Base-by-base conservation (phyloP, 2,329 filamentous ascomycete genomes). In the Macrophomina phaseolina region DNA sequence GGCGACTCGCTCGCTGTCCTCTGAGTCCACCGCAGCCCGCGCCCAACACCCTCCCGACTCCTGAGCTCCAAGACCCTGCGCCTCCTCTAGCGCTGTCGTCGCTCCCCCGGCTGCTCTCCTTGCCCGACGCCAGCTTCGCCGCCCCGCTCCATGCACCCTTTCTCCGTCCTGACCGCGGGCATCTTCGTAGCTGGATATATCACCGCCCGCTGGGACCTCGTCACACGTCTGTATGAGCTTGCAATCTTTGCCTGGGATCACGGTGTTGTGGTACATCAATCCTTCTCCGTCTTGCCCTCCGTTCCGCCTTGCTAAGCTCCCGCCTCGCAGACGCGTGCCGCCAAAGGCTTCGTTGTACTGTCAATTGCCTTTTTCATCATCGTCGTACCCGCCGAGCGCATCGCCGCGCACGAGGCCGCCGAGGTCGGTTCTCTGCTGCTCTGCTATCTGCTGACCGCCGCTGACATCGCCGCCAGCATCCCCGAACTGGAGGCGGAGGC, bases 131-230 rank as follows among this genome's bases (percentile, higher is more conserved):
- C 40, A 48, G 40, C 40, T 46, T 32, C 38, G 23, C 40, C 40
- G 40, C 61, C 60, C 48, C 53, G 68, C 70, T 87, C 85, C 86
- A 98, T 98, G 94, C 94, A 97, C 93, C 93, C 94, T 77, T 97
- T 98, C 85, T 98, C 94, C 70, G 85, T 94, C 80, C 88, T 97
- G 81, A 97, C 94, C 76, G 89, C 97, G 83, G 93, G 91, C 83
- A 97, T 99, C 84, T 99, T 99, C 85, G 91, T 98, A 86, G 94
- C 95, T 84, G 95, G 95, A 81, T 99, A 99, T 86, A 98, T 94
- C 80, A 99, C 95, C 82, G 95, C 95, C 78, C 91, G 95, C 85
- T 99, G 95, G 94, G 95, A 98, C 82, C 90, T 99, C 70, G 93
- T 97, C 73, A 97, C 94, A 74, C 90, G 94, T 75, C 87, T 98